Evolutionary conservation across 768 basidiomycete genomes (phyloP), one percentile per base, ranked within the genome.

Genomic region (Mycena polygramma): DNA sequence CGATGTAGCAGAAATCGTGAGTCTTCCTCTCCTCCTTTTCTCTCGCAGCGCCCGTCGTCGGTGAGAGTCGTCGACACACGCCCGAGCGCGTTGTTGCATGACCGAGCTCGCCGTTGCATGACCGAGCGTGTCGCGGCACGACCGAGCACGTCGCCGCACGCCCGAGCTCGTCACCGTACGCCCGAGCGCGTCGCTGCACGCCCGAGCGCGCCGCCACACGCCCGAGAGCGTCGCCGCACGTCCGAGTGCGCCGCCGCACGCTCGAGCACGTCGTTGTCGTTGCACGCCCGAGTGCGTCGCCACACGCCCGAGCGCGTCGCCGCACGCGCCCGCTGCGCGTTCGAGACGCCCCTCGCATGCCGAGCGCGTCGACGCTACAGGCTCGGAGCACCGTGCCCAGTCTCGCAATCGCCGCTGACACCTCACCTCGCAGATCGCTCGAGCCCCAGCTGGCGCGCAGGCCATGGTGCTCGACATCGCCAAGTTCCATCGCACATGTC

Each of bases 401-500:
- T 24, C 52, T 53, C 30, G 14, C n/a, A 11, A 4, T 15, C 57
- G 45, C 19, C 45, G 19, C 19, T 19, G 45, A 46, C 45, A 14
- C 14, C 45, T 19, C 45, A 19, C 45, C 19, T 17, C 45, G 9
- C 57, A 68, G 67, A 53, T 68, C 52, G 60, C 43, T 3, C 41
- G 11, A 19, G 67, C 59, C 0, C 67, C 60, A 0, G 24, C 58
- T 4, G 60, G 60, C 45, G n/a, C 60, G 9, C 24, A 61, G 20
- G 58, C 52, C 9, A 68, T 68, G 66, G 53, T 55, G 15, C 17
- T 66, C 6, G 64, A 66, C 43, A 49, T 66, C 14, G 53, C 64
- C 2, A 66, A 66, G 43, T 74, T 74, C 67, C 71, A 75, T 41
- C 62, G 73, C 7, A 63, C 66, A 3, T 63, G 58, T 15, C 74